These are phyloP conservation scores for Physcia stellaris DNA, from an alignment of 495 filamentous ascomycete genomes.

Conservation along the genomic window DNA sequence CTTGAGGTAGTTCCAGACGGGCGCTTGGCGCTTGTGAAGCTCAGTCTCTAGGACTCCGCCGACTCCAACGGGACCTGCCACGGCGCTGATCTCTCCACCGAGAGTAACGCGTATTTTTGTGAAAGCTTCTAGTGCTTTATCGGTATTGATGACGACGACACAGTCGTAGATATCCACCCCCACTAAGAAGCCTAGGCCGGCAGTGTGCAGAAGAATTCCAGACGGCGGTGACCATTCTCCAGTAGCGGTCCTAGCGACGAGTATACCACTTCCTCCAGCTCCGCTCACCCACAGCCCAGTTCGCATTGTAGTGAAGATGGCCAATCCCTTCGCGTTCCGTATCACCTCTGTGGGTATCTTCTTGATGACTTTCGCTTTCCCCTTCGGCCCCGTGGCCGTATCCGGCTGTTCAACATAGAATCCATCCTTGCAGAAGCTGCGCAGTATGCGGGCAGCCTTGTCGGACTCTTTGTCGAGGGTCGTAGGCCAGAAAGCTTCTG, in stretches of 20 bases:
- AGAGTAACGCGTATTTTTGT: conserved; percentile 63
- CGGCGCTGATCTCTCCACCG: conserved; percentile 62
- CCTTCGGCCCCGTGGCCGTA: conserved; percentile 32
- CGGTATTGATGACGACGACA: conserved; percentile 77
- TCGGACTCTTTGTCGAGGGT: conserved; percentile 67
- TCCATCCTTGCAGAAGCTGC: conserved; percentile 66
- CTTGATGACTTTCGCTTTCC: conserved; percentile 57
- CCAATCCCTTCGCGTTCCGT: conserved; percentile 70
- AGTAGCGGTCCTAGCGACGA: conserved; percentile 58
- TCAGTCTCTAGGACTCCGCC: conserved; percentile 64
- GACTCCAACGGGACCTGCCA: conserved; percentile 67
- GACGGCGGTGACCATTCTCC: conserved; percentile 83
- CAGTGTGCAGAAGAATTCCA: conserved; percentile 76
- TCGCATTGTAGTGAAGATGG: conserved; percentile 87
- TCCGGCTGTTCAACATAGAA: conserved; percentile 33
- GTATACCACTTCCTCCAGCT: conserved; percentile 70
- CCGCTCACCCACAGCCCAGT: conserved; percentile 85
- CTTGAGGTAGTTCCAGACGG: conserved; percentile 82
- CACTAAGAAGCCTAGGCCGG: conserved; percentile 73
- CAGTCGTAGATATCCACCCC: conserved; percentile 92
- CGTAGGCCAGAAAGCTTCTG: conserved; percentile 73
- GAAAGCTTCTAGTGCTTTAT: conserved; percentile 67
- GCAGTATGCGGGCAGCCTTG: conserved; percentile 68
- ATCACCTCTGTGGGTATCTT: conserved; percentile 78
- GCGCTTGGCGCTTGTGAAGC: conserved; percentile 51